Evolutionary conservation across 2,329 filamentous ascomycete genomes (phyloP), one percentile per base, ranked within the genome.

Genomic region (Talaromyces albobiverticillius): DNA sequence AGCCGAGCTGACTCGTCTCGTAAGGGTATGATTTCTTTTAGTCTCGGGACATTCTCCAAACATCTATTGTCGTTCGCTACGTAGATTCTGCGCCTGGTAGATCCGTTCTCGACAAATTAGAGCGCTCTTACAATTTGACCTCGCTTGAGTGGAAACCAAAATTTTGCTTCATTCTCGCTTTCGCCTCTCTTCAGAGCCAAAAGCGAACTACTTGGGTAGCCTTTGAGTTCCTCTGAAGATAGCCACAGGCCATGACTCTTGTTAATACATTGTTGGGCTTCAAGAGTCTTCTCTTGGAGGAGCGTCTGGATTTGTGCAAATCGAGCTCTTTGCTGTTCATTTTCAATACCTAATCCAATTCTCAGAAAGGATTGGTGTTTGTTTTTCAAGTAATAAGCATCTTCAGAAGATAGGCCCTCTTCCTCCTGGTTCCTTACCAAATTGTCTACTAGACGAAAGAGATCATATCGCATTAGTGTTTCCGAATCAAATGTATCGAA

Each of bases 1-100:
- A 93, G 78, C 48, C 87, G 83, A 11, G 89, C 89, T 16, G 85
- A 87, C 70, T 94, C 88, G 62, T 93, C 89, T 7, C 90, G 85
- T 23, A 94, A 82, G 11, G 86, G 72, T 49, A 94, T 79, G 25
- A 88, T 83, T 66, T 92, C 88, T 59, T 82, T 83, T 77, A 94
- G 93, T 9, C 92, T 76, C 0, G 82, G 79, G 2, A 85, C 80
- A 65, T 94, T 94, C 59, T 41, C 31, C 11, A 34, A 13, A 41
- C 76, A 76, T 14, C 71, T 57, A 53, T 73, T 42, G 40, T 42
- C 40, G 16, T 42, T 42, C 9, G 18, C 23, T 9, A 42, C 16
- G 14, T 42, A 42, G 8, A 42, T 22, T n/a, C 16, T 42, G 11
- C 40, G 40, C 13, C 40, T 42, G 3, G 40, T 42, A 7, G 40